Conservation (phyloP, 2,329 filamentous ascomycete species). For the Penicillium decumbens region DNA sequence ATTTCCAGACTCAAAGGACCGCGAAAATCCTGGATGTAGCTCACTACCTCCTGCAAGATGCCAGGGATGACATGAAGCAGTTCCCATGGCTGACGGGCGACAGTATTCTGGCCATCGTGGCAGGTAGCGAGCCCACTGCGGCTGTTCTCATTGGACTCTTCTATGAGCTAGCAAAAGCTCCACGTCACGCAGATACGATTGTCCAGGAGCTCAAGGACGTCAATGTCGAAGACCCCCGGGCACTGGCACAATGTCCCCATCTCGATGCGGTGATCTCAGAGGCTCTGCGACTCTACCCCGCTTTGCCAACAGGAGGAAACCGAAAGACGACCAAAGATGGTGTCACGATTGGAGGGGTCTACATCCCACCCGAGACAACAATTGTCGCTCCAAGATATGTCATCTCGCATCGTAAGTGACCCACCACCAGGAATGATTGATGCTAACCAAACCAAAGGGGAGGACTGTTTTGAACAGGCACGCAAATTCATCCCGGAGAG, state of each 20-base stretch:
- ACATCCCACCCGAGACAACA: constrained; percentile 17
- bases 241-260: constrained; percentile 5
- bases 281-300: constrained; percentile 15
- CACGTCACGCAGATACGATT: constrained; percentile 5
- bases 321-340: constrained; percentile 15
- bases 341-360: constrained; percentile 9
- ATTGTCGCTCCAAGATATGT: constrained; percentile 15
- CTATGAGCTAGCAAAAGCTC: constrained; percentile 4
- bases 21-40: constrained; percentile 3
- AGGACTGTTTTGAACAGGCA: constrained; percentile 11
- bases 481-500: constrained; percentile 18
- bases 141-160: constrained; percentile 4
- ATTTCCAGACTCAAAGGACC: neutral
- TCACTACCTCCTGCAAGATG: constrained; percentile 7
- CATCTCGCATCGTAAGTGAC: constrained; percentile 13
- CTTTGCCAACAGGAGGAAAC: constrained; percentile 12
- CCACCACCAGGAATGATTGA: neutral
- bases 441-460: constrained; percentile 6
- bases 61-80: neutral
- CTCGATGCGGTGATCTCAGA: constrained; percentile 16
- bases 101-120: constrained; percentile 10
- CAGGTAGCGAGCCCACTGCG: constrained; percentile 10
- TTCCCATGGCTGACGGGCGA: constrained; percentile 10
- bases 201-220: constrained; percentile 6
- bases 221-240: constrained; percentile 3